A percentile compares a stretch with the other conserved stretches of the same genome.
Evolutionary conservation across 768 basidiomycete genomes (phyloP).

Genomic region (Termitomyces sp.): DNA sequence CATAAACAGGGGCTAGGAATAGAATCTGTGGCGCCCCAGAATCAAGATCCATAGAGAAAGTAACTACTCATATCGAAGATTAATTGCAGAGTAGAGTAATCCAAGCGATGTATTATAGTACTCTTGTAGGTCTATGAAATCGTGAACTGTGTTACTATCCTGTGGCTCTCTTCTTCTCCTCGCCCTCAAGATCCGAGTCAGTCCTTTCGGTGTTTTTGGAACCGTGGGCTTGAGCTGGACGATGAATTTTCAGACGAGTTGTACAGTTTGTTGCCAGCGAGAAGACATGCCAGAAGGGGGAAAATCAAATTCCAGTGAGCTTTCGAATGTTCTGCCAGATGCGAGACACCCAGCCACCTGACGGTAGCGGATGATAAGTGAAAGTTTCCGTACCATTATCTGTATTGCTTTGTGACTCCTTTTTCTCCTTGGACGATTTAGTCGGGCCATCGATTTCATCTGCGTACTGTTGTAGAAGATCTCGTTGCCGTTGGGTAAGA

Average conservation of each 20-base stretch:
- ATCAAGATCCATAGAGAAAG: not conserved
- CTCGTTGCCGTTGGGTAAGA: slow-evolving; percentile 76
- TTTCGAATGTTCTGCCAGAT: slow-evolving; percentile 61
- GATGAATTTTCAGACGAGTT: slow-evolving; percentile 18
- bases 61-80: not conserved
- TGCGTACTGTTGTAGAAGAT: slow-evolving; percentile 84
- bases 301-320: slow-evolving; percentile 67
- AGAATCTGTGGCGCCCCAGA: slow-evolving; percentile 14
- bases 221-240: slow-evolving; percentile 20
- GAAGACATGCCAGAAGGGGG: slow-evolving; percentile 39
- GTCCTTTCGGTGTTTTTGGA: slow-evolving; percentile 18
- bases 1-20: not conserved
- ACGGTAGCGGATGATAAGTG: slow-evolving; percentile 47
- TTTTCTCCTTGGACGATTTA: slow-evolving; percentile 14
- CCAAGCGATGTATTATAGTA: slow-evolving; percentile 9
- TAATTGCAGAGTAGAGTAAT: not conserved
- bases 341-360: slow-evolving; percentile 66
- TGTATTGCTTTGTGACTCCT: slow-evolving; percentile 14
- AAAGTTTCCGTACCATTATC: slow-evolving; percentile 78
- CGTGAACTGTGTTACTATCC: slow-evolving; percentile 22
- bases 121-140: slow-evolving; percentile 6
- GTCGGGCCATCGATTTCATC: slow-evolving; percentile 83
- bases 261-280: slow-evolving; percentile 18
- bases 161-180: slow-evolving; percentile 49
- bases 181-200: slow-evolving; percentile 17